Evolutionary conservation across 1,284 basidiomycete genomes (phyloP), one percentile per base, ranked within the genome.

Genomic region (Puccinia horiana): DNA sequence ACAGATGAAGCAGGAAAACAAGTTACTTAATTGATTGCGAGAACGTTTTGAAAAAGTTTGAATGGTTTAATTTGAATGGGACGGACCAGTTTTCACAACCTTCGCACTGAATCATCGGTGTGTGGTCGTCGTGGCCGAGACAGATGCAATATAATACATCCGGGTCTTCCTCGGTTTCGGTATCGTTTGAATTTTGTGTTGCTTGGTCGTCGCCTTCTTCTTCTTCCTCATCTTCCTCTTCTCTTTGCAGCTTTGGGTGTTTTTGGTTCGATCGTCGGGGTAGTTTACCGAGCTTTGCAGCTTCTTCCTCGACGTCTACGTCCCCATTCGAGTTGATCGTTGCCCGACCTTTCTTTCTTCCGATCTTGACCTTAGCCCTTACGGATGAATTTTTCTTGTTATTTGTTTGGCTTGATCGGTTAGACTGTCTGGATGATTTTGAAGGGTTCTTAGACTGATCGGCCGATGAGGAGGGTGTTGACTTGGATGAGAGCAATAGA

Each of bases 61-160:
- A 2, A 40, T 2, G 18, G 23, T 14, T 35, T 3, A 18, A 2
- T 14, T 35, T 63, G 29, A 29, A 14, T 44, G 16, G 29, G 44
- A 81, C 44, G 85, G 85, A 94, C 93, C 93, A 94, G 82, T 92
- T 91, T 61, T 89, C 88, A 86, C 93, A 94, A 76, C 89, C 88
- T 32, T 90, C 89, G 85, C 93, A 94, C 73, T 88, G 88, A 69
- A 94, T 91, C 93, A 94, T 94, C 23, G 93, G 93, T 18, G 91
- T 90, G 26, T 84, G 84, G 77, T 92, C 92, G 88, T 93, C 92
- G 86, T 94, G 79, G 32, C 79, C 79, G 16, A 81, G 79, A 74
- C 79, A 81, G 47, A 81, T 74, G 42, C 79, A 81, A 81, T 81
- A 81, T 1, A 81, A 32, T 14, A 44, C 26, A 61, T 74, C 79